Evolutionary conservation across 176 grass and related monocot genomes (phyloP), one percentile per base, ranked within the genome.

Genomic region (Zoysia pacifica): DNA sequence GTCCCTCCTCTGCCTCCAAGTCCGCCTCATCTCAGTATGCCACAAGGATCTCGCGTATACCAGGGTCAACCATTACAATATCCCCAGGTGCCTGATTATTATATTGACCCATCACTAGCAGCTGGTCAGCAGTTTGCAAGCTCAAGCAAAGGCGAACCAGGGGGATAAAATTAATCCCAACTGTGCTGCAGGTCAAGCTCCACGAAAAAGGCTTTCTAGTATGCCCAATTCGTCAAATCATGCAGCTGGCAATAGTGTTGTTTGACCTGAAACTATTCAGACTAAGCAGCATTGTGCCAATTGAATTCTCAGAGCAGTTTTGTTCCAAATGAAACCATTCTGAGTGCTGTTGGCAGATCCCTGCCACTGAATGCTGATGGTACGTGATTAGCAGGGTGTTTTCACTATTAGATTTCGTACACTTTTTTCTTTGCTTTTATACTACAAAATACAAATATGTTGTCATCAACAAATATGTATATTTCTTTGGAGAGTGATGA

Each of bases 81-180:
- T 37, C 61, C 54, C 68, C 72, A 54, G 66, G 41, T 48, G 56
- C 6, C 42, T 75, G 79, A 83, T 69, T 76, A 78, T 62, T 62
- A 50, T 78, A 55, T 10, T 15, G 75, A 83, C 14, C 69, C 62
- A 55, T 46, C 67, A 28, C 28, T 43, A 1, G n/a, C n/a, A n/a
- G n/a, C n/a, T n/a, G n/a, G 47, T 56, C 78, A 91, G 48, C 88
- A 86, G 39, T 19, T 53, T 50, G 14, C 44, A 13, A 47, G 79
- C 45, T 52, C 69, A 52, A 74, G 38, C 45, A 15, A 81, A 62
- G 46, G 45, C 11, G 4, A 11, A 14, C 36, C 37, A 61, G 12
- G 13, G 19, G 2, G 6, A 2, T 38, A 1, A 69, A 7, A 11
- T 16, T 47, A 76, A 65, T 20, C 4, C 6, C 4, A 48, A 2